Evolutionary conservation across 73 alveolate genomes (phyloP), one percentile per base, ranked within the genome.

Genomic region (Tetrahymena borealis): DNA sequence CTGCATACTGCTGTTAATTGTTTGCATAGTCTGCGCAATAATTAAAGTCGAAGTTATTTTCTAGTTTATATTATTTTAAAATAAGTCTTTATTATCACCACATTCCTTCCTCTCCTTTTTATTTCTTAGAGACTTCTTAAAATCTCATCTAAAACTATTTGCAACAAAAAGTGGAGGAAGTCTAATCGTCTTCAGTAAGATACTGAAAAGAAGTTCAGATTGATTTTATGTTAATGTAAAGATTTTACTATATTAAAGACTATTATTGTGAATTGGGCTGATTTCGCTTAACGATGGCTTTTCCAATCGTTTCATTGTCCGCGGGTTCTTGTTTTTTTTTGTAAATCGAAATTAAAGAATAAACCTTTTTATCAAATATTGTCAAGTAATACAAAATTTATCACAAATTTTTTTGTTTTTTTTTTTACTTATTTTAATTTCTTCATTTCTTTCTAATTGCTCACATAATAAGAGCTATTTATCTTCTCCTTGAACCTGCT

Each of bases 241-340:
- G 35, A 24, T 60, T 13, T 60, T 60, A 60, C 85, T 60, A 60
- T 60, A 60, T 60, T 60, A 60, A 24, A 60, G 85, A n/a, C 85
- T 60, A 60, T 60, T 60, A 60, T 60, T 60, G 85, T 60, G 85
- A 60, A 60, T 60, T 24, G 85, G 85, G 85, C 85, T 60, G 85
- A 60, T 60, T 60, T 60, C 85, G 85, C 85, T 60, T 60, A 60
- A 60, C 85, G 85, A 60, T 9, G 85, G 85, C 85, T 60, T 60
- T 60, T 60, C 85, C 85, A 60, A 60, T 60, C 85, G 85, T 60
- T 60, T 60, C 85, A 60, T 60, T 24, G 85, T 60, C n/a, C 85
- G 85, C 85, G 85, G 85, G 85, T 60, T 60, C 85, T 60, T 60
- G 85, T 60, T 60, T 60, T 60, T 60, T 60, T 60, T 60, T 60